Evolutionary conservation across 768 basidiomycete species (phyloP).

Genomic region (Pisolithus orientalis): DNA sequence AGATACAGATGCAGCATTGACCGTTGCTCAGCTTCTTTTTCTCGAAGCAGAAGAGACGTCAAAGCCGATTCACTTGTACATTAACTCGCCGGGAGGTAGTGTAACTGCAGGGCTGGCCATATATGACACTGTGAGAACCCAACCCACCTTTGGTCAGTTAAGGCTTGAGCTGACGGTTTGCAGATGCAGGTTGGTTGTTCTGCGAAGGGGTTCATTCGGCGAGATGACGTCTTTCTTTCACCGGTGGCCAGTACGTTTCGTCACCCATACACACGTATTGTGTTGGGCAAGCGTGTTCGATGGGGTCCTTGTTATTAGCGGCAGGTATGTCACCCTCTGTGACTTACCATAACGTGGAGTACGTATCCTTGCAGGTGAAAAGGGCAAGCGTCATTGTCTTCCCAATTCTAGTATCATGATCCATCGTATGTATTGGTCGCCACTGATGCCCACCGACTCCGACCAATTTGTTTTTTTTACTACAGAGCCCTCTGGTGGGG

Average conservation of each 20-base stretch:
- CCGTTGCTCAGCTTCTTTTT: conserved; percentile 90
- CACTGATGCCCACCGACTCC: background rate
- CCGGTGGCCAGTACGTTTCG: conserved; percentile 66
- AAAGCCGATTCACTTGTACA: conserved; percentile 94
- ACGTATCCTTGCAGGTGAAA: conserved; percentile 46
- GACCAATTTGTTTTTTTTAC: conserved; percentile 5
- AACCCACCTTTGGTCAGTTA: conserved; percentile 1
- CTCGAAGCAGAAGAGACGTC: conserved; percentile 93
- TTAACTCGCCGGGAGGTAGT: conserved; percentile 94
- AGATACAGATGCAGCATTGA: conserved; percentile 82
- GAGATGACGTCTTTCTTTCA: conserved; percentile 14
- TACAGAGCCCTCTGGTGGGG: conserved; percentile 92
- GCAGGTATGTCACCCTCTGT: conserved; percentile 44
- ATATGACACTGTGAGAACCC: conserved; percentile 80
- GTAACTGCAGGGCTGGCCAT: conserved; percentile 96
- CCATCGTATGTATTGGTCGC: conserved; percentile 61
- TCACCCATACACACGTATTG: conserved; percentile 96
- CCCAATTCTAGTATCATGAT: conserved; percentile 98
- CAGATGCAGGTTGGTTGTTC: conserved; percentile 63
- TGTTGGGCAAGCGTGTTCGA: conserved; percentile 90
- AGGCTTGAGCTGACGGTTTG: conserved; percentile 13
- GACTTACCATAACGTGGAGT: conserved; percentile 4
- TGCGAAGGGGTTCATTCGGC: background rate
- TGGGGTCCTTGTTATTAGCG: conserved; percentile 91
- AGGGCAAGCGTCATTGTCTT: conserved; percentile 85